phyloP scores from a whole-genome alignment of 78 protist genomes.

The Chrysochromulina tobinii region DNA sequence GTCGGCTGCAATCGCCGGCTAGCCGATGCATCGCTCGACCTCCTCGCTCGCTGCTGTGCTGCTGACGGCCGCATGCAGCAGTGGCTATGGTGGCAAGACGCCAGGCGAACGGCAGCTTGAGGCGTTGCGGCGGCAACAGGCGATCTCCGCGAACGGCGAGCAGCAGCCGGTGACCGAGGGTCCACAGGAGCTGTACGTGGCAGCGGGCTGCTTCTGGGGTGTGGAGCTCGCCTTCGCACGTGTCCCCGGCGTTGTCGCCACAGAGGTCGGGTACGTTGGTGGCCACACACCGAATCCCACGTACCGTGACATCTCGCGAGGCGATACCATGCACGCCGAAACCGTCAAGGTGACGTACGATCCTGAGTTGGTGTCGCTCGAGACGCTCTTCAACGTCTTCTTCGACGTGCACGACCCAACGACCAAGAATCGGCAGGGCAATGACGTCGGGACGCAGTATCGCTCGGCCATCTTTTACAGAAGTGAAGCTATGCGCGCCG shows the following conservation, averaged over 20 bases:
- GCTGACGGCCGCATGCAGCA: too few relatives aligned
- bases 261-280: neutral
- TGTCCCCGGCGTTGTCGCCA: neutral
- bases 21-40: too few relatives aligned
- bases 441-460: constrained; percentile 24
- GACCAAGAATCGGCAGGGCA: constrained; percentile 2
- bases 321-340: neutral
- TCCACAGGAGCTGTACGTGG: neutral
- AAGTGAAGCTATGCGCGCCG: neutral
- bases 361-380: neutral
- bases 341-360: neutral
- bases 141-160: too few relatives aligned
- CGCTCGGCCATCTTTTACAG: neutral
- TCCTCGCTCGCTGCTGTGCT: too few relatives aligned
- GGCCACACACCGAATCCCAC: constrained; percentile 1
- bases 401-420: constrained; percentile 10
- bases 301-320: neutral
- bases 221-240: neutral
- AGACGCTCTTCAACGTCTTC: neutral
- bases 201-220: constrained; percentile 23
- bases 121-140: too few relatives aligned
- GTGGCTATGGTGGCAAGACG: too few relatives aligned
- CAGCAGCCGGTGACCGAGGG: too few relatives aligned
- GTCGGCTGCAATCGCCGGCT: too few relatives aligned
- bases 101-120: too few relatives aligned